Evolutionary conservation across 176 grass and related monocot species (phyloP).

Genomic region (Oryza brachyantha): DNA sequence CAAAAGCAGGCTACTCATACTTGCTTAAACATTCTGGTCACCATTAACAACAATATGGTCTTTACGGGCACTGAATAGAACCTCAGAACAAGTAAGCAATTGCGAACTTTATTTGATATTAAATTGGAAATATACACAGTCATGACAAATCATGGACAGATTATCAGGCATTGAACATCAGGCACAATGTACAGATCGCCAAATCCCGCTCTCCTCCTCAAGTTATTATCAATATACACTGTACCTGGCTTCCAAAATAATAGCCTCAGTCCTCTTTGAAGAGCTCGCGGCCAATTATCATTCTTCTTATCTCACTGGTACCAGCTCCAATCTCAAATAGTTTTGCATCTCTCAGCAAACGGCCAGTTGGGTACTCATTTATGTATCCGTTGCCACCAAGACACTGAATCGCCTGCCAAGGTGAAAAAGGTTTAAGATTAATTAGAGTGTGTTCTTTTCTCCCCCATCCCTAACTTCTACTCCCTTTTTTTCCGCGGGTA

Average conservation of each 20-base stretch:
- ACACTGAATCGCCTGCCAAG: slow-evolving; percentile 87
- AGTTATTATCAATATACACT: slow-evolving; percentile 16
- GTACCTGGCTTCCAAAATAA: slow-evolving; percentile 27
- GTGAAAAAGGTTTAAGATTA: slow-evolving; percentile 15
- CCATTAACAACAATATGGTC: not conserved
- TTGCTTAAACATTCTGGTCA: too few relatives aligned
- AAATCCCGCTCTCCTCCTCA: slow-evolving; percentile 35
- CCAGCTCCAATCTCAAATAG: slow-evolving; percentile 97
- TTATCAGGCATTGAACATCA: slow-evolving; percentile 3
- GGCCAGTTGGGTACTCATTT: slow-evolving; percentile 96
- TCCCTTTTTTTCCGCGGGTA: too few relatives aligned
- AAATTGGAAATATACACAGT: slow-evolving; percentile 27
- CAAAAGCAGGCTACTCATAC: too few relatives aligned
- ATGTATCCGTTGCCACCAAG: slow-evolving; percentile 97
- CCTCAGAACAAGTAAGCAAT: slow-evolving; percentile 14
- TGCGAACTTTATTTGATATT: too few relatives aligned
- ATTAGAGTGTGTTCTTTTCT: too few relatives aligned
- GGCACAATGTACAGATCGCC: not conserved
- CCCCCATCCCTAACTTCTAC: too few relatives aligned
- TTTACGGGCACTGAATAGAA: not conserved
- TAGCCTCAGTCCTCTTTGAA: slow-evolving; percentile 74
- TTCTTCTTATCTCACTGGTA: slow-evolving; percentile 94
- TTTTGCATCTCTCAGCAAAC: slow-evolving; percentile 98
- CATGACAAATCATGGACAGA: slow-evolving; percentile 8
- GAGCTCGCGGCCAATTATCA: slow-evolving; percentile 96